These are phyloP conservation scores for Fusarium phyllophilum DNA, from an alignment of 2,329 filamentous ascomycete genomes.

Conservation along the genomic window DNA sequence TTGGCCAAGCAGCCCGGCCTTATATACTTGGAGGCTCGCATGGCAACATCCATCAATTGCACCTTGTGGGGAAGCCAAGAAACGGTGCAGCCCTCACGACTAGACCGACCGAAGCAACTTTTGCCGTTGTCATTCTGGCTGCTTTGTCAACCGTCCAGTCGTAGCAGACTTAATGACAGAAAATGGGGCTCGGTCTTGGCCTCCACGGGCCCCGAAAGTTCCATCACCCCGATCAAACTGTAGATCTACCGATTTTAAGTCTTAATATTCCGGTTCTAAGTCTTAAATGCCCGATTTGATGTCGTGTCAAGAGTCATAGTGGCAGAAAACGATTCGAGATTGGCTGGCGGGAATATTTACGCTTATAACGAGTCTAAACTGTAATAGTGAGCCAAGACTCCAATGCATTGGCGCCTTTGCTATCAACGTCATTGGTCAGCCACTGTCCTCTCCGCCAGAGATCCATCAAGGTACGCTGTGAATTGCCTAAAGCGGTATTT, in stretches of 20 bases:
- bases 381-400: slow-evolving; percentile 11
- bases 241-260: not conserved
- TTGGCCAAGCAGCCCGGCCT: not conserved
- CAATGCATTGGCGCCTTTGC: not conserved
- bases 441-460: not conserved
- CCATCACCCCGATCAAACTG: not conserved
- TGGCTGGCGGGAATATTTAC: not conserved
- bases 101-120: slow-evolving; percentile 17
- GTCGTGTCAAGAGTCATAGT: not conserved
- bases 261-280: not conserved
- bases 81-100: not conserved
- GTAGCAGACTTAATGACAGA: not conserved
- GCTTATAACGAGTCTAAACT: not conserved
- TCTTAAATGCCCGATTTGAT: slow-evolving; percentile 1
- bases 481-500: slow-evolving; percentile 7
- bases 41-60: not conserved
- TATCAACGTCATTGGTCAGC: not conserved
- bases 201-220: not conserved
- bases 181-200: not conserved
- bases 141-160: not conserved
- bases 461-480: not conserved
- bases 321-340: not conserved
- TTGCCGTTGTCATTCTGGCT: not conserved
- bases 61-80: slow-evolving; percentile 13
- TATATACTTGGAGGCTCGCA: not conserved